Percentiles rank a stretch among this genome's conserved stretches.
Conservation (phyloP, 257 asterid genomes). For the Gentiana straminea region DNA sequence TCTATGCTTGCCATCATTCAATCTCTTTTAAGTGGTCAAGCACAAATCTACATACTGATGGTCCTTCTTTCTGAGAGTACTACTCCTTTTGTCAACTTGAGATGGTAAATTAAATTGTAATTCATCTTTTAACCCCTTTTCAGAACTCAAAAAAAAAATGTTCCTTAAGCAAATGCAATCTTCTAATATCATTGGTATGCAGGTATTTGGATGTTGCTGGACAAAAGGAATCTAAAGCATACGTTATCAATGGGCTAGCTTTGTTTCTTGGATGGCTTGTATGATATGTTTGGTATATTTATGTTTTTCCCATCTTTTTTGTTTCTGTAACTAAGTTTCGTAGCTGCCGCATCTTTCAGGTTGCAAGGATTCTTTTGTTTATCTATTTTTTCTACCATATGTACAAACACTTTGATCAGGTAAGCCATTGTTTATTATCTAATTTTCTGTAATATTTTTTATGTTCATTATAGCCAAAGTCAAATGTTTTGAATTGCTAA, state of each 20-base stretch:
- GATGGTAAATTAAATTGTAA: slow-evolving; percentile 48
- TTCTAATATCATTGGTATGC: slow-evolving; percentile 6
- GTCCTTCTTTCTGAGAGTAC: slow-evolving; percentile 88
- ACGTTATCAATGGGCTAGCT: slow-evolving; percentile 64
- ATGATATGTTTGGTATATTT: slow-evolving; percentile 18
- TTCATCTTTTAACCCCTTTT: neutral
- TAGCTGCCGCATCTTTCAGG: slow-evolving; percentile 32
- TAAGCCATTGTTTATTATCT: slow-evolving; percentile 3
- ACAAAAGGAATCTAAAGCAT: slow-evolving; percentile 55
- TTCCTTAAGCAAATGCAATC: slow-evolving; percentile 4
- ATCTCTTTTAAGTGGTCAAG: slow-evolving; percentile 84
- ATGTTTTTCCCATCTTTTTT: neutral
- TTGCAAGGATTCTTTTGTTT: slow-evolving; percentile 70
- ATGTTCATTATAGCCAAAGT: too few relatives aligned
- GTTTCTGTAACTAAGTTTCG: too few relatives aligned
- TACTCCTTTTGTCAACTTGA: slow-evolving; percentile 80
- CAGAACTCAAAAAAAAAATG: neutral
- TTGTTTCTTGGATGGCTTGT: slow-evolving; percentile 97
- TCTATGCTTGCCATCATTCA: slow-evolving; percentile 60
- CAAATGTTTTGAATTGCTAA: too few relatives aligned
- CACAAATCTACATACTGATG: slow-evolving; percentile 66
- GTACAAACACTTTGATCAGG: slow-evolving; percentile 76
- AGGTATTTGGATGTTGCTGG: slow-evolving; percentile 83
- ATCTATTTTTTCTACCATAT: slow-evolving; percentile 68
- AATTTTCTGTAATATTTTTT: too few relatives aligned